phyloP scores from a whole-genome alignment of 2,329 filamentous ascomycete genomes.

The Colletotrichum plurivorum region DNA sequence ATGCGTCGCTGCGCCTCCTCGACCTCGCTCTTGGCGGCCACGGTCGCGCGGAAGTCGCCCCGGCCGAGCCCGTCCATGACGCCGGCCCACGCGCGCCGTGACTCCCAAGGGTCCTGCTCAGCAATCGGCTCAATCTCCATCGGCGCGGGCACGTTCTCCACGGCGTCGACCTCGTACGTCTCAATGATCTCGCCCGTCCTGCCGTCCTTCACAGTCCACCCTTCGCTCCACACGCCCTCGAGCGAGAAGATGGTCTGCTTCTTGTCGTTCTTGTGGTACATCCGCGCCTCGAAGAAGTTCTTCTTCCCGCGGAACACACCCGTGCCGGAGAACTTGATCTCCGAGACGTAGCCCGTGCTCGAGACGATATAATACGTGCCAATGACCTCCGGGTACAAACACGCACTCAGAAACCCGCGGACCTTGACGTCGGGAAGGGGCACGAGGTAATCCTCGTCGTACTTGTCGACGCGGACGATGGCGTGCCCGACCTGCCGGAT shows the following conservation, averaged over 20 bases:
- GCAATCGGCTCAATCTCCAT: slow-evolving; percentile 66
- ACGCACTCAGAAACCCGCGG: slow-evolving; percentile 61
- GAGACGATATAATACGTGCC: slow-evolving; percentile 61
- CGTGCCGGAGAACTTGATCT: slow-evolving; percentile 62
- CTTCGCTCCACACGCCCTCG: slow-evolving; percentile 41
- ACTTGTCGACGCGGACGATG: slow-evolving; percentile 62
- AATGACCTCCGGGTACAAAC: slow-evolving; percentile 63
- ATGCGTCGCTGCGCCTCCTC: slow-evolving; percentile 86
- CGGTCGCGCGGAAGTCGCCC: slow-evolving; percentile 81
- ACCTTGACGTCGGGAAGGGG: slow-evolving; percentile 64
- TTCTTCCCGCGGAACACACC: slow-evolving; percentile 60
- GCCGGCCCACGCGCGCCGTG: slow-evolving; percentile 82
- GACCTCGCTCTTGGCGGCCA: slow-evolving; percentile 81
- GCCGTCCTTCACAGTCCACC: slow-evolving; percentile 49
- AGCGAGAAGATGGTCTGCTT: slow-evolving; percentile 46
- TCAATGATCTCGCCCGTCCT: slow-evolving; percentile 52
- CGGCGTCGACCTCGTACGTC: slow-evolving; percentile 53
- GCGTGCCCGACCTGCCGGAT: slow-evolving; percentile 66
- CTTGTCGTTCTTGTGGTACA: slow-evolving; percentile 56
- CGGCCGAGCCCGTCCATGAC: slow-evolving; percentile 80
- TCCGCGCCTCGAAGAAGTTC: slow-evolving; percentile 61
- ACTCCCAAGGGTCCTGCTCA: slow-evolving; percentile 85
- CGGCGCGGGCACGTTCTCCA: slow-evolving; percentile 49
- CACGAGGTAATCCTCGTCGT: slow-evolving; percentile 64
- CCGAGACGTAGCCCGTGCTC: slow-evolving; percentile 60